A percentile compares a stretch with the other conserved stretches of the same genome.
These are phyloP conservation scores for Pythium chondricola DNA, from an alignment of 352 stramenopile species.

Conservation along the genomic window DNA sequence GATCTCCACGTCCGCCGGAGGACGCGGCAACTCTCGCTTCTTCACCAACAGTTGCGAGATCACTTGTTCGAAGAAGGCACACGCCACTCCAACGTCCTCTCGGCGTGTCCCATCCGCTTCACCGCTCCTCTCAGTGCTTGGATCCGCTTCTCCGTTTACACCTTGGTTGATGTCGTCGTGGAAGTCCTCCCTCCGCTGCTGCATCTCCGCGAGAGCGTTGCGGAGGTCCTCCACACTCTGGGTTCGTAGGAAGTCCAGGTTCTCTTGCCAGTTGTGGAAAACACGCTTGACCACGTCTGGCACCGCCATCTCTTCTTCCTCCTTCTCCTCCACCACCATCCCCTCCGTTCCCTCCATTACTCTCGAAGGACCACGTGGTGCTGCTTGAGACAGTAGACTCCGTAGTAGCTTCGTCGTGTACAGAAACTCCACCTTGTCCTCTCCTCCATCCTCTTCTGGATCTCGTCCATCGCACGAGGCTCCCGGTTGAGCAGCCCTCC, in stretches of 20 bases:
- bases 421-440: conserved; percentile 3
- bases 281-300: conserved; percentile 37
- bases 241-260: conserved; percentile 35
- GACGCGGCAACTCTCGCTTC: not conserved
- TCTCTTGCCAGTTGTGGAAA: conserved; percentile 38
- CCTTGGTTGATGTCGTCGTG: too few relatives aligned
- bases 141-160: too few relatives aligned
- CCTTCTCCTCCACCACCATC: not conserved
- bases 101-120: too few relatives aligned
- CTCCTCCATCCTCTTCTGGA: not conserved
- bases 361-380: not conserved
- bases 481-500: not conserved
- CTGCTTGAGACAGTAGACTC: conserved; percentile 1
- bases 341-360: not conserved
- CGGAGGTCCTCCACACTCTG: conserved; percentile 27
- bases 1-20: conserved; percentile 4
- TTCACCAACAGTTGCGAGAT: conserved; percentile 8
- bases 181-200: too few relatives aligned
- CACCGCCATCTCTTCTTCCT: conserved; percentile 5
- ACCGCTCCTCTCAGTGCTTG: too few relatives aligned
- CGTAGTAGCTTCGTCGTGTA: conserved; percentile 10
- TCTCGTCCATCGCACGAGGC: not conserved
- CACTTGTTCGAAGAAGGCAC: conserved; percentile 14
- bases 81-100: conserved; percentile 4
- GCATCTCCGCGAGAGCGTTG: conserved; percentile 13